These are phyloP conservation scores for Chiua virens DNA, from an alignment of 768 basidiomycete species.

Conservation along the genomic window DNA sequence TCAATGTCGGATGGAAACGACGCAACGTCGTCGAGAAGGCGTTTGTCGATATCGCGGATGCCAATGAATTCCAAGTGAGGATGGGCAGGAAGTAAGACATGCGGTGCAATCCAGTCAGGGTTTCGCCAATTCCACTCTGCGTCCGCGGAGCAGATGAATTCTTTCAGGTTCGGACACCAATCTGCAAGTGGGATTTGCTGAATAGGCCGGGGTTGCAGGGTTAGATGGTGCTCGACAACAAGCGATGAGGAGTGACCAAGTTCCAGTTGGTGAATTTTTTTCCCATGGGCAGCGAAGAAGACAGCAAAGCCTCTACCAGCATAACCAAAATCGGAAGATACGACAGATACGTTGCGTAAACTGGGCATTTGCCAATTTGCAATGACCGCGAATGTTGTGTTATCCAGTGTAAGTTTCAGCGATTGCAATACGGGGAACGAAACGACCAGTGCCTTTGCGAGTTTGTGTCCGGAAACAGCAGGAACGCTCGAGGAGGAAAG, in stretches of 20 bases:
- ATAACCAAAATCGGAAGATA: slow-evolving; percentile 71
- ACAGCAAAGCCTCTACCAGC: slow-evolving; percentile 60
- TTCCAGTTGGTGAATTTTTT: slow-evolving; percentile 61
- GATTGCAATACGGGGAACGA: slow-evolving; percentile 63
- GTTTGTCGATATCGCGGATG: slow-evolving; percentile 67
- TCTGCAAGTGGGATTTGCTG: slow-evolving; percentile 52
- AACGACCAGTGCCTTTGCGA: slow-evolving; percentile 26
- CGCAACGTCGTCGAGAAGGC: slow-evolving; percentile 47
- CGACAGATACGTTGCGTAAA: slow-evolving; percentile 62
- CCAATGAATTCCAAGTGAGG: slow-evolving; percentile 64
- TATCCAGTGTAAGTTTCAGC: slow-evolving; percentile 69
- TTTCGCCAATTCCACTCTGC: slow-evolving; percentile 81
- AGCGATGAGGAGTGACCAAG: slow-evolving; percentile 69
- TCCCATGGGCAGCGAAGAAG: slow-evolving; percentile 69
- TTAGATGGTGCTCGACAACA: slow-evolving; percentile 67
- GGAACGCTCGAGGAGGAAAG: slow-evolving; percentile 57
- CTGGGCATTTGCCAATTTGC: slow-evolving; percentile 66
- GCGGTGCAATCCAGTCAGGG: slow-evolving; percentile 81
- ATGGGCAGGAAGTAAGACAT: slow-evolving; percentile 66
- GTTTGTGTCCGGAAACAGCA: slow-evolving; percentile 33
- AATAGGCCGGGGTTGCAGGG: slow-evolving; percentile 39
- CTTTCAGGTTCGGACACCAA: slow-evolving; percentile 67
- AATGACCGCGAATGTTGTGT: slow-evolving; percentile 66
- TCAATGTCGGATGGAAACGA: slow-evolving; percentile 33
- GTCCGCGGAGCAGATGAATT: slow-evolving; percentile 75